These are phyloP conservation scores for Luffa acutangula DNA, from an alignment of 306 rosid genomes.

Conservation along the genomic window DNA sequence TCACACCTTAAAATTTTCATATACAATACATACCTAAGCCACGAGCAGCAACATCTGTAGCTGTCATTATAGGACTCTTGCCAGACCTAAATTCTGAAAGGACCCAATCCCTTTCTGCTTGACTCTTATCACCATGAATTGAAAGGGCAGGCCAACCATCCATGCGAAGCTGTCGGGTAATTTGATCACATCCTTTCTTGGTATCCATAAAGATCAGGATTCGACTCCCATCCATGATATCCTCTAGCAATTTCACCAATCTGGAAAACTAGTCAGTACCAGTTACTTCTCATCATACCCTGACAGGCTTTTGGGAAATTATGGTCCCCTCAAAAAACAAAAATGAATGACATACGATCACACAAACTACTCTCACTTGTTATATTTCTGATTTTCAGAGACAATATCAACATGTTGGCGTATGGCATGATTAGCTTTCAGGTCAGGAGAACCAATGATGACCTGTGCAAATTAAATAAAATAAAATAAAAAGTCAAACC, in stretches of 20 bases:
- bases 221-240: slow-evolving; percentile 97
- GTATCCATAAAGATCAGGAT: slow-evolving; percentile 96
- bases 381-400: slow-evolving; percentile 91
- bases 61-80: slow-evolving; percentile 98
- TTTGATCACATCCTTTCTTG: slow-evolving; percentile 95
- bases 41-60: slow-evolving; percentile 97
- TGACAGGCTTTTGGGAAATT: slow-evolving; percentile 2
- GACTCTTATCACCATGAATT: slow-evolving; percentile 97
- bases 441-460: slow-evolving; percentile 70
- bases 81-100: slow-evolving; percentile 94
- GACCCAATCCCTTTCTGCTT: slow-evolving; percentile 99
- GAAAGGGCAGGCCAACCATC: slow-evolving; percentile 99
- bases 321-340: not conserved
- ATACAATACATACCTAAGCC: slow-evolving; percentile 64
- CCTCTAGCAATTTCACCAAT: slow-evolving; percentile 90
- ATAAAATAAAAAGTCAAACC: not conserved
- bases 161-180: slow-evolving; percentile 90
- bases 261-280: slow-evolving; percentile 35
- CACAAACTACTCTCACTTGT: slow-evolving; percentile 44
- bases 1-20: not conserved
- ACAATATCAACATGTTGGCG: slow-evolving; percentile 83
- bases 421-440: slow-evolving; percentile 93
- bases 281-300: slow-evolving; percentile 12
- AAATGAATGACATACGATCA: not conserved
- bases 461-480: slow-evolving; percentile 41